A percentile compares a stretch with the other conserved stretches of the same genome.
Evolutionary conservation across 441 rosid genomes (phyloP).

Genomic region (Adansonia rubrostipa): DNA sequence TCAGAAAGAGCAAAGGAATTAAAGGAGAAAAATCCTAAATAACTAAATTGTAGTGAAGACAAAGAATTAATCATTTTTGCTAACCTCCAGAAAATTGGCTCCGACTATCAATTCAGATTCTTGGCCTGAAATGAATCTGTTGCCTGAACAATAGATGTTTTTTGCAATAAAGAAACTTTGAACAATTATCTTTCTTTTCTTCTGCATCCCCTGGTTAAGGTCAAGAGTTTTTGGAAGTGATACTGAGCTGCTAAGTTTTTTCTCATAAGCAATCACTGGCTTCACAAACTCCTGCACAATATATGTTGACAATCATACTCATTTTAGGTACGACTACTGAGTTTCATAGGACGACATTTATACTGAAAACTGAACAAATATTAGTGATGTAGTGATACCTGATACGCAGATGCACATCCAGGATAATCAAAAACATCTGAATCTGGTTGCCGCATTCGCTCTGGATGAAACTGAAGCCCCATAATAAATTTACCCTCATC

Average conservation of each 20-base stretch:
- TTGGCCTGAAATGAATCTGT: too few species aligned
- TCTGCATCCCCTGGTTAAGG: slow-evolving; percentile 20
- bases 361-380: not conserved
- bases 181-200: too few species aligned
- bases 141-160: too few species aligned
- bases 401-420: not conserved
- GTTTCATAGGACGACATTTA: not conserved
- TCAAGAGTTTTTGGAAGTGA: slow-evolving; percentile 30
- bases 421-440: not conserved
- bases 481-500: not conserved
- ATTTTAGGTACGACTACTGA: too few species aligned
- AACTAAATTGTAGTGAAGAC: not conserved
- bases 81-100: slow-evolving; percentile 65
- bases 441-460: slow-evolving; percentile 4
- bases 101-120: slow-evolving; percentile 53
- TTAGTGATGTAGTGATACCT: not conserved
- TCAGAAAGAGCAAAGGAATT: not conserved
- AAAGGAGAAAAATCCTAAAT: not conserved
- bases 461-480: not conserved
- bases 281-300: slow-evolving; percentile 46
- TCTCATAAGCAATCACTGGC: slow-evolving; percentile 50
- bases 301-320: not conserved
- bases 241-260: slow-evolving; percentile 36
- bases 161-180: too few species aligned
- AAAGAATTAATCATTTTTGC: not conserved